Evolutionary conservation across 129 eudicot species (phyloP).

Genomic region (Sambucus nigra): DNA sequence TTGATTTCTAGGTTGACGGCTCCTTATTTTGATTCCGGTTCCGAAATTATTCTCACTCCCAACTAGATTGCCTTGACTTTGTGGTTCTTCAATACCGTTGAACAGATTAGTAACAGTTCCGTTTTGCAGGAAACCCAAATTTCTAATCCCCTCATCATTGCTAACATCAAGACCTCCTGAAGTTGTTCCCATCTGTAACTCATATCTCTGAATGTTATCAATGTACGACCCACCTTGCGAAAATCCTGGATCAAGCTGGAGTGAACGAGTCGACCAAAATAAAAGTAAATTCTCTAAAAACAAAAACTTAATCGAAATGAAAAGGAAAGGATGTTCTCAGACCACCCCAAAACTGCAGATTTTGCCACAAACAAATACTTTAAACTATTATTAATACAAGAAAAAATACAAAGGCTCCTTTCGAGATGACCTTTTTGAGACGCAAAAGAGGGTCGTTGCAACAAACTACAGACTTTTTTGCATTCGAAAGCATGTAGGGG

Average conservation of each 20-base stretch:
- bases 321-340: background rate
- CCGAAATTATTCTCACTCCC: constrained; percentile 5
- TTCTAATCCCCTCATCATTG: background rate
- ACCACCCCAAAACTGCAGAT: no score
- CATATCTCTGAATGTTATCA: background rate
- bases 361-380: no score
- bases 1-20: constrained; percentile 16
- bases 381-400: no score
- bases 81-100: constrained; percentile 4
- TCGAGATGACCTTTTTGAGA: no score
- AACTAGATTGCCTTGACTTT: constrained; percentile 6
- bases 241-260: constrained; percentile 2
- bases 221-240: background rate
- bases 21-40: constrained; percentile 32
- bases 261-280: background rate
- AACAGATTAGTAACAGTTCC: background rate
- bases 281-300: background rate
- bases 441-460: no score
- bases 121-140: constrained; percentile 6
- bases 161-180: background rate
- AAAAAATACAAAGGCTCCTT: no score
- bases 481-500: no score
- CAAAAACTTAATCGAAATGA: background rate
- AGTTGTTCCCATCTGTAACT: background rate
- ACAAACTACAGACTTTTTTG: no score